Percentiles rank a stretch among this genome's conserved stretches.
Conservation (phyloP, 2,329 filamentous ascomycete species). For the Pestalotiopsis sp. region DNA sequence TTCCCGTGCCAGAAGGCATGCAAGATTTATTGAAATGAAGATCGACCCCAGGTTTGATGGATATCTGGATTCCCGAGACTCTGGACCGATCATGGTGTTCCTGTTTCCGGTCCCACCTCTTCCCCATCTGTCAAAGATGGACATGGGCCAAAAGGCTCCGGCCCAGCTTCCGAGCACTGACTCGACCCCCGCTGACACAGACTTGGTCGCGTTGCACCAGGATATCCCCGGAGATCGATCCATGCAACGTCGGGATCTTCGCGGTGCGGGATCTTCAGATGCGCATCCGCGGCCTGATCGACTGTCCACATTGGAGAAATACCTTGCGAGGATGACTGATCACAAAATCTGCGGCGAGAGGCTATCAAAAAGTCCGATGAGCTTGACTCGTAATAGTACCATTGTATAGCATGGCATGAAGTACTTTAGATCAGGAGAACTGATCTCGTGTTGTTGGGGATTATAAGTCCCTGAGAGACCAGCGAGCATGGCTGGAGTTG, state of each 20-base stretch:
- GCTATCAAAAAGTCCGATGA: background rate
- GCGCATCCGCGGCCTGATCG: background rate
- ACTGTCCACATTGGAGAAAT: background rate
- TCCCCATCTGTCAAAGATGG: background rate
- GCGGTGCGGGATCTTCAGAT: background rate
- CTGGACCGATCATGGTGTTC: background rate
- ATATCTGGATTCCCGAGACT: background rate
- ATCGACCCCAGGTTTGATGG: background rate
- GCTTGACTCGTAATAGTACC: background rate
- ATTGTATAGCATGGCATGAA: background rate
- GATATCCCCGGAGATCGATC: background rate
- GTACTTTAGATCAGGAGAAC: background rate
- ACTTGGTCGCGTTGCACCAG: background rate
- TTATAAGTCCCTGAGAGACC: background rate
- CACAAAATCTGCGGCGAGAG: background rate
- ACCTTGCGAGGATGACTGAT: background rate
- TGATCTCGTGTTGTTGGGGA: background rate
- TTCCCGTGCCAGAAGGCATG: background rate
- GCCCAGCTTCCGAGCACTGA: background rate
- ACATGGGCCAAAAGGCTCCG: background rate
- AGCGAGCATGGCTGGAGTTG: background rate
- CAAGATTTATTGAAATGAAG: background rate
- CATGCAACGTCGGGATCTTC: background rate
- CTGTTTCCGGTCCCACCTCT: background rate
- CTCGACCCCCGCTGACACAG: background rate